Conservation (phyloP, 371 early-diverging fungal genomes). For the Mortierella sp. region DNA sequence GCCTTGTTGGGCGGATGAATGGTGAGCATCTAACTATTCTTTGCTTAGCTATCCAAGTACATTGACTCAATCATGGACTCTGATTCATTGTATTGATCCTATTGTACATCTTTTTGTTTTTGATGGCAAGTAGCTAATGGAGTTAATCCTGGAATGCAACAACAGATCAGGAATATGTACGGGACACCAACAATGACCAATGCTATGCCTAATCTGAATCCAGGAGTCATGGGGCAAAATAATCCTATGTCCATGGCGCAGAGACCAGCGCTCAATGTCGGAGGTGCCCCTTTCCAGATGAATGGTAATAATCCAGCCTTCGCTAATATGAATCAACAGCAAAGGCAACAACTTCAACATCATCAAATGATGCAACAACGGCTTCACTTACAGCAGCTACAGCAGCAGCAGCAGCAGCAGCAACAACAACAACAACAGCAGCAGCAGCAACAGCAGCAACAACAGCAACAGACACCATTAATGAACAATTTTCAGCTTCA, state of each 20-base stretch:
- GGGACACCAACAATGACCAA: constrained; percentile 52
- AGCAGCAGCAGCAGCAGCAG: constrained; percentile 37
- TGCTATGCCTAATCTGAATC: constrained; percentile 46
- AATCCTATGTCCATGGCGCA: constrained; percentile 49
- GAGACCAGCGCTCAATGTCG: constrained; percentile 35
- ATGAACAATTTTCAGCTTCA: constrained; percentile 39
- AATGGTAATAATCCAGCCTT: constrained; percentile 39
- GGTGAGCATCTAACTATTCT: constrained; percentile 17
- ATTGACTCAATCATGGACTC: background rate
- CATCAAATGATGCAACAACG: constrained; percentile 47
- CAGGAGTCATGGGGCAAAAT: constrained; percentile 38
- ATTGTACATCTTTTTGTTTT: background rate
- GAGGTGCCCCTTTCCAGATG: constrained; percentile 35
- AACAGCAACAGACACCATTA: constrained; percentile 29
- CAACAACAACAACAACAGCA: constrained; percentile 33
- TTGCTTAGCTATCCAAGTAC: background rate
- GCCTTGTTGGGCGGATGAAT: constrained; percentile 50
- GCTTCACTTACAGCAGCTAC: constrained; percentile 28
- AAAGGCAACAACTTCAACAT: constrained; percentile 39
- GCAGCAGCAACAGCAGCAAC: constrained; percentile 17
- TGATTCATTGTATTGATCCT: background rate
- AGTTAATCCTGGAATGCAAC: constrained; percentile 43
- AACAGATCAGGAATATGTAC: constrained; percentile 56
- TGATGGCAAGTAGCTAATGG: constrained; percentile 27
- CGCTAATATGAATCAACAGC: constrained; percentile 28